Evolutionary conservation across 2,329 filamentous ascomycete species (phyloP).

Genomic region (Claviceps sp.): DNA sequence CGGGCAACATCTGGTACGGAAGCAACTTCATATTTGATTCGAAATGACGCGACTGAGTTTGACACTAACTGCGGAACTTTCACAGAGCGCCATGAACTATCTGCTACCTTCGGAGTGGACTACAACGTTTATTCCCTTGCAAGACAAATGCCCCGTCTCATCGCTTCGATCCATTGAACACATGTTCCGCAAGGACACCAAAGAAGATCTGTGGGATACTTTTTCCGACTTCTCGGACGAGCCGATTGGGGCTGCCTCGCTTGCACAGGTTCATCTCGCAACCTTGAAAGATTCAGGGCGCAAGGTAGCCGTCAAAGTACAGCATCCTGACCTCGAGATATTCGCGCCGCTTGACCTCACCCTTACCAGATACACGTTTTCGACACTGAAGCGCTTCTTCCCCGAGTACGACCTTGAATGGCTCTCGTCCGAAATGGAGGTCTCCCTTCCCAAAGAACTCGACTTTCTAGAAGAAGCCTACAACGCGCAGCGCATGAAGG

Average conservation of each 20-base stretch:
- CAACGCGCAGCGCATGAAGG: conserved; percentile 67
- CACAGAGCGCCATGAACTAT: conserved; percentile 83
- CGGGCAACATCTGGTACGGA: conserved; percentile 69
- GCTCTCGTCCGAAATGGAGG: conserved; percentile 86
- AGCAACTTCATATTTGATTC: neutral
- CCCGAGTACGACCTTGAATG: conserved; percentile 96
- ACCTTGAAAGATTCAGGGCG: conserved; percentile 69
- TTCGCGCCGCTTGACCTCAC: conserved; percentile 83
- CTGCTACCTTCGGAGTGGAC: conserved; percentile 87
- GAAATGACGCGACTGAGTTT: neutral
- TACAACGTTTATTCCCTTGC: conserved; percentile 84
- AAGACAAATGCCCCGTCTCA: conserved; percentile 90
- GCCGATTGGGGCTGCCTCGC: conserved; percentile 83
- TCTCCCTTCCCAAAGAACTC: conserved; percentile 79
- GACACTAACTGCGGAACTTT: neutral
- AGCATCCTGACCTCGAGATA: conserved; percentile 79
- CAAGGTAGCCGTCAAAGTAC: conserved; percentile 89
- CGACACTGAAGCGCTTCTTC: conserved; percentile 81
- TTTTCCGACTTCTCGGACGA: conserved; percentile 72
- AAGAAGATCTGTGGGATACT: conserved; percentile 61
- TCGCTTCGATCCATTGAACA: conserved; percentile 73
- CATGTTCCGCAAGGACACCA: conserved; percentile 80
- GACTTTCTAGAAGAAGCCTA: conserved; percentile 77
- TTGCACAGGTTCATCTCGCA: conserved; percentile 89
- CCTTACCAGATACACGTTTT: conserved; percentile 79